These are phyloP conservation scores for Xerocomellus chrysenteron DNA, from an alignment of 768 basidiomycete species.

Conservation along the genomic window DNA sequence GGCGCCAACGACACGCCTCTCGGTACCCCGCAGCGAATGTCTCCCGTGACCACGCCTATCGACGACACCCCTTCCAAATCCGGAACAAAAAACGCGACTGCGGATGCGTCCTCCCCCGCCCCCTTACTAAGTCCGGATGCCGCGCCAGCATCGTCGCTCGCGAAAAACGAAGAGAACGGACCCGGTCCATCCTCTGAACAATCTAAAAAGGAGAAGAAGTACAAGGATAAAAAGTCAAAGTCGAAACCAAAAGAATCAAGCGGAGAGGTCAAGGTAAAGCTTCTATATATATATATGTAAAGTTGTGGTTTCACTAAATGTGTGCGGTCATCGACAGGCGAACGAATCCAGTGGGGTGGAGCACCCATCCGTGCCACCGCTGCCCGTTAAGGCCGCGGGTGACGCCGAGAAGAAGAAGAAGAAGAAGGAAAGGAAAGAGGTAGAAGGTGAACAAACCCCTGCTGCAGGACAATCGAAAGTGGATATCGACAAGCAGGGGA, in stretches of 20 bases:
- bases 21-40: conserved; percentile 58
- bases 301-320: conserved; percentile 9
- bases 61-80: conserved; percentile 1
- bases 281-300: conserved; percentile 7
- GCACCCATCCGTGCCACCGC: not conserved
- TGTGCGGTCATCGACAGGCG: conserved; percentile 1
- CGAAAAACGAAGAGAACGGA: conserved; percentile 2
- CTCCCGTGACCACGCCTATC: conserved; percentile 36
- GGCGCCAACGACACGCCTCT: conserved; percentile 75
- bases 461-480: not conserved
- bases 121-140: not conserved
- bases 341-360: not conserved
- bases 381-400: not conserved
- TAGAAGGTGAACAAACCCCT: not conserved
- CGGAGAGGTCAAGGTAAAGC: conserved; percentile 13
- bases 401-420: conserved; percentile 10
- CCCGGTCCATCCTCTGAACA: not conserved
- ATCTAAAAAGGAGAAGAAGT: conserved; percentile 22
- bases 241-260: conserved; percentile 10
- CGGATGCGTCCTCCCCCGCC: not conserved
- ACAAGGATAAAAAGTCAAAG: conserved; percentile 17
- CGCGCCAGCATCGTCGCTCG: not conserved
- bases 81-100: not conserved
- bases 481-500: not conserved
- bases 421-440: conserved; percentile 17